Evolutionary conservation across 106 monocot genomes (phyloP), one percentile per base, ranked within the genome.

Genomic region (Dendrobium chrysotoxum): DNA sequence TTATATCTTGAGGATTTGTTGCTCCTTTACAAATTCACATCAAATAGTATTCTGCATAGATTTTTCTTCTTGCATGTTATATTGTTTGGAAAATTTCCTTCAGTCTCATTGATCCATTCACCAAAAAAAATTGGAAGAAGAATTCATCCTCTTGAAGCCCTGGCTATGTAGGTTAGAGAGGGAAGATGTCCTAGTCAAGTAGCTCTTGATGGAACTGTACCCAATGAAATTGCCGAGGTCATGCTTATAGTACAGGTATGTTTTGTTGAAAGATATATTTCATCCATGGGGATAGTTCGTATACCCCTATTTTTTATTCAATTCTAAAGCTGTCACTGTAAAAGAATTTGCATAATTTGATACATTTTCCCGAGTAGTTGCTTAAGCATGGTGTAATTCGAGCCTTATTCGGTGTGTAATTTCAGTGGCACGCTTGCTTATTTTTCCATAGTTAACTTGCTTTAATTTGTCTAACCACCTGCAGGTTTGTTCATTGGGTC

Each of bases 171-270:
- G 97, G 97, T 98, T 85, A 89, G 97, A 78, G 97, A 98, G 77
- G 98, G 98, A 83, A 91, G 98, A 78, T 73, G 77, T 78, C 83
- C 87, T 68, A 30, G 70, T 71, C 83, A 84, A 64, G 21, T 28
- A 61, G 71, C 54, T 79, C 74, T 6, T 54, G 38, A 31, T 73
- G 82, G 83, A 76, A 87, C 54, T 80, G 70, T 1, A 21, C 88
- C 89, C 47, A 66, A 9, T 38, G 75, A 78, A 58, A 88, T 95
- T 84, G 86, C 86, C 65, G 98, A 99, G 84, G 95, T 99, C 78
- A 99, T 95, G 98, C 91, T 99, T 82, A 84, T 99, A 47, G 64
- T 99, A 80, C 98, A 98, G 97, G 97, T 98, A 55, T 73, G 70
- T 75, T 50, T 41, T 41, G 75, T 11, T 25, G 39, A 77, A 46